Conservation (phyloP, 2,329 filamentous ascomycete genomes). For the Fusarium sp. region DNA sequence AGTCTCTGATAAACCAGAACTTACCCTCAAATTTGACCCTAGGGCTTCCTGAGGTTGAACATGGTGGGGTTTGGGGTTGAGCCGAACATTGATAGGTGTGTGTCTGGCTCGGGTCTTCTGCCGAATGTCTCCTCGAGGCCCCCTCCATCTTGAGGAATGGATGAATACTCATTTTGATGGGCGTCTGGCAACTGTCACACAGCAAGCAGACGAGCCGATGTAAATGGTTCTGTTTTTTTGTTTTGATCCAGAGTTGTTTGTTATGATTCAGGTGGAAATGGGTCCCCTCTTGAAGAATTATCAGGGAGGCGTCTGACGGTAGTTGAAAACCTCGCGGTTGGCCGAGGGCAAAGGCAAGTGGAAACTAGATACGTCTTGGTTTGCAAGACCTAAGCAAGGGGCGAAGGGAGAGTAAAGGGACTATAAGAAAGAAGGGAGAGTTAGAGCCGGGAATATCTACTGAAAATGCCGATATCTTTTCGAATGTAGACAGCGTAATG, state of each 20-base stretch:
- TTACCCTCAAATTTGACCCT: slow-evolving; percentile 48
- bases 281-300: slow-evolving; percentile 38
- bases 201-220: slow-evolving; percentile 15
- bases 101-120: not conserved
- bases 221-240: slow-evolving; percentile 23
- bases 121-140: slow-evolving; percentile 3
- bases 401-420: slow-evolving; percentile 39
- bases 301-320: slow-evolving; percentile 23
- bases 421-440: slow-evolving; percentile 43
- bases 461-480: slow-evolving; percentile 32
- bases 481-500: slow-evolving; percentile 36
- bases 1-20: not conserved
- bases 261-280: slow-evolving; percentile 40
- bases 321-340: slow-evolving; percentile 19
- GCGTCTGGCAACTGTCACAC: slow-evolving; percentile 6
- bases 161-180: slow-evolving; percentile 35
- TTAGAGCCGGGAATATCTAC: slow-evolving; percentile 27
- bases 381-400: slow-evolving; percentile 21
- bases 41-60: slow-evolving; percentile 50
- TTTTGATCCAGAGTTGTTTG: slow-evolving; percentile 46
- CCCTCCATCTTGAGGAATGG: slow-evolving; percentile 35
- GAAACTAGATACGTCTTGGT: slow-evolving; percentile 23
- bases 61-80: slow-evolving; percentile 41
- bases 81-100: slow-evolving; percentile 9
- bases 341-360: slow-evolving; percentile 21